Evolutionary conservation across 306 rosid genomes (phyloP).

Genomic region (Cucumis cinereus): DNA sequence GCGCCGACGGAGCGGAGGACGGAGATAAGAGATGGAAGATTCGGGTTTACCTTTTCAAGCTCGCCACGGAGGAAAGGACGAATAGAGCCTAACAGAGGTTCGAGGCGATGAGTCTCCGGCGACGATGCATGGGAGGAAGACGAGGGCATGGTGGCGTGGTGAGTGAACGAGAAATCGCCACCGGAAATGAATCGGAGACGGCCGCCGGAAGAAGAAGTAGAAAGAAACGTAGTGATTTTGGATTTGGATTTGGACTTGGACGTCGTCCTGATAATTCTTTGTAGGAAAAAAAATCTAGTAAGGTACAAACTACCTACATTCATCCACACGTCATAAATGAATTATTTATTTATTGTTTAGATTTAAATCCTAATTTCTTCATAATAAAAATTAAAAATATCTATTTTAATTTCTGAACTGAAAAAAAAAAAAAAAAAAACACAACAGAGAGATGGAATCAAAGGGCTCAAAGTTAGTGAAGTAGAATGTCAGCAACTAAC

Average conservation of each 20-base stretch:
- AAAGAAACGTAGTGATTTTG: background rate
- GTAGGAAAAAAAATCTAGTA: too few species aligned
- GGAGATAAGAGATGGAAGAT: constrained; percentile 36
- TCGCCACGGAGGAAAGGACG: constrained; percentile 83
- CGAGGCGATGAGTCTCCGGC: constrained; percentile 1
- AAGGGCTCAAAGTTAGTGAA: too few species aligned
- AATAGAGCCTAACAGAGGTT: constrained; percentile 32
- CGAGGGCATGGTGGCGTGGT: background rate
- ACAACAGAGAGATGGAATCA: too few species aligned
- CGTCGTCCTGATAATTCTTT: too few species aligned
- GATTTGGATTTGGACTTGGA: background rate
- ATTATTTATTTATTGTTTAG: too few species aligned
- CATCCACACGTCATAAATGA: too few species aligned
- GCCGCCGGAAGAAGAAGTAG: background rate
- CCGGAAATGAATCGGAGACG: background rate
- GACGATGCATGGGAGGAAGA: background rate
- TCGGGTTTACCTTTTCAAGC: constrained; percentile 29
- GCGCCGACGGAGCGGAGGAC: constrained; percentile 62
- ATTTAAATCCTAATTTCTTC: too few species aligned
- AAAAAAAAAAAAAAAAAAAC: too few species aligned
- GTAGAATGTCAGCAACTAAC: too few species aligned
- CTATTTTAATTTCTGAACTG: too few species aligned
- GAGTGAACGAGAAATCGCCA: background rate
- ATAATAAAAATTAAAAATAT: too few species aligned
- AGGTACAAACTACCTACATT: too few species aligned